phyloP scores from a whole-genome alignment of 257 asterid genomes.

The Galeopsis tetrahit region DNA sequence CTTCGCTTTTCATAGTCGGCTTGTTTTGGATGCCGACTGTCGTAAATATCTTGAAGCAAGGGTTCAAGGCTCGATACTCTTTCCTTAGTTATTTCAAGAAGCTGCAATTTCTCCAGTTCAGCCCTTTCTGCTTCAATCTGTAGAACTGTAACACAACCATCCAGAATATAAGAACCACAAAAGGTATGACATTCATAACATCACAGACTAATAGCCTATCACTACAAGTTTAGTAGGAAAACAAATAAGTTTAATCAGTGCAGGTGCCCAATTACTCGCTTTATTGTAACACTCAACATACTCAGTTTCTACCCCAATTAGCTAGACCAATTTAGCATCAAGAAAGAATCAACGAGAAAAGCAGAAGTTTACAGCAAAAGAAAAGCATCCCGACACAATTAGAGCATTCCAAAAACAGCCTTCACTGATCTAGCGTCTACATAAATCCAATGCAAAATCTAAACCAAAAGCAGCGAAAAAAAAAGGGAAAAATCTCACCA shows the following conservation, averaged over 20 bases:
- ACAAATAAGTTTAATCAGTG: constrained; percentile 3
- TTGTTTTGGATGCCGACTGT: constrained; percentile 56
- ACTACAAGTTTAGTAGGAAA: neutral
- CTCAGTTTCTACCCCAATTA: too few species aligned
- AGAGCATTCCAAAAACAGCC: neutral
- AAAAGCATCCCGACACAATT: neutral
- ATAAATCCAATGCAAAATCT: neutral
- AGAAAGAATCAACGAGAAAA: neutral
- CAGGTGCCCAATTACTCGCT: constrained; percentile 14
- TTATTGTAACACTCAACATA: neutral
- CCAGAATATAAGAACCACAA: constrained; percentile 27
- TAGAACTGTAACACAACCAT: constrained; percentile 55
- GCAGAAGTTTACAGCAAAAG: constrained; percentile 6
- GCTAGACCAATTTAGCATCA: too few species aligned
- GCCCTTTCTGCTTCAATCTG: constrained; percentile 63
- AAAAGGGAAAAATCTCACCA: constrained; percentile 39
- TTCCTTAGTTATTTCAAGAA: constrained; percentile 44
- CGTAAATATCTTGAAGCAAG: constrained; percentile 64
- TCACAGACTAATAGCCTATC: constrained; percentile 5
- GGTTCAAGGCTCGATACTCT: constrained; percentile 49
- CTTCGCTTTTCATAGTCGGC: constrained; percentile 68
- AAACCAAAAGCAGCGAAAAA: neutral
- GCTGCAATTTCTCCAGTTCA: constrained; percentile 57
- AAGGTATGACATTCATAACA: constrained; percentile 7
- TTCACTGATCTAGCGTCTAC: neutral